phyloP scores from a whole-genome alignment of 2,329 filamentous ascomycete species.

The Aspergillus brunneoviolaceus region DNA sequence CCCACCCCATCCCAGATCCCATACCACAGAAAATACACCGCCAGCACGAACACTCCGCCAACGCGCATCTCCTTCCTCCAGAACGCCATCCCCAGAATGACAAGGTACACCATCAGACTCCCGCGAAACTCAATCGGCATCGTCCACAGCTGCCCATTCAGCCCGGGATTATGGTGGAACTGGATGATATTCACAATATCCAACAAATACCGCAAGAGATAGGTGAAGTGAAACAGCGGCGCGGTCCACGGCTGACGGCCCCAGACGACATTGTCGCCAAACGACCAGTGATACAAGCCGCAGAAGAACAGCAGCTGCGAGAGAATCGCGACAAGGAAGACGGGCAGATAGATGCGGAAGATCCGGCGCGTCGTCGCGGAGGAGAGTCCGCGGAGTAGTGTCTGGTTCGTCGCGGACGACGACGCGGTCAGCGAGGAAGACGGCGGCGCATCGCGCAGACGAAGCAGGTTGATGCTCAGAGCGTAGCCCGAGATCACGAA shows the following conservation, averaged over 20 bases:
- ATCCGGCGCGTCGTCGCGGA: slow-evolving; percentile 29
- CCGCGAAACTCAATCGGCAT: slow-evolving; percentile 29
- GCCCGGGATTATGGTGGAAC: slow-evolving; percentile 13
- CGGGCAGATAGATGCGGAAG: slow-evolving; percentile 34
- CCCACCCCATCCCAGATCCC: neutral
- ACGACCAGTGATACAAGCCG: slow-evolving; percentile 22
- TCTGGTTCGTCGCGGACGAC: neutral
- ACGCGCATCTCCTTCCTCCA: neutral
- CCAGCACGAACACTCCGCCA: neutral
- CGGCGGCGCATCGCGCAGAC: slow-evolving; percentile 18
- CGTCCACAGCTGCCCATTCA: slow-evolving; percentile 27
- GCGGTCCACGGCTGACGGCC: slow-evolving; percentile 20
- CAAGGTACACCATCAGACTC: slow-evolving; percentile 22
- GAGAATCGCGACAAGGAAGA: slow-evolving; percentile 22
- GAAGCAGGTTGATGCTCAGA: slow-evolving; percentile 51
- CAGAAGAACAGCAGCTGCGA: slow-evolving; percentile 23
- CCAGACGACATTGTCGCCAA: slow-evolving; percentile 17
- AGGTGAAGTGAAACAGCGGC: slow-evolving; percentile 20
- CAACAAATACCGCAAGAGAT: slow-evolving; percentile 20
- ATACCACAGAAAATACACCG: neutral
- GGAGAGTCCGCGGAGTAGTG: slow-evolving; percentile 15
- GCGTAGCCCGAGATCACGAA: slow-evolving; percentile 62
- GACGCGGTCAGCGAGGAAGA: neutral
- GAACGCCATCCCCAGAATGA: neutral
- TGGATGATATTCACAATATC: slow-evolving; percentile 19